Conservation (phyloP, 129 eudicot genomes). For the Artemisia argyi region DNA sequence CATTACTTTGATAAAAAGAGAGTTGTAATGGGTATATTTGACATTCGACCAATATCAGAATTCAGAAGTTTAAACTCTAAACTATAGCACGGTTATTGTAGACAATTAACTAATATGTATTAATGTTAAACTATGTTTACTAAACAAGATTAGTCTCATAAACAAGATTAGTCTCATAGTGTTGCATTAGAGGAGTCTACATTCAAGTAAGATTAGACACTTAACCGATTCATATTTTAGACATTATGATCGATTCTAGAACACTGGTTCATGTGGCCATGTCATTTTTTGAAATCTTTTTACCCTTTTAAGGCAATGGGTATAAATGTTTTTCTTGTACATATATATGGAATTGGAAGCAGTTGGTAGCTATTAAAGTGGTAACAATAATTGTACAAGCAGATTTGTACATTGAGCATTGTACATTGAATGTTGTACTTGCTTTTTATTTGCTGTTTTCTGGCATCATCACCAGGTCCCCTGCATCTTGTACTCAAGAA, state of each 20-base stretch:
- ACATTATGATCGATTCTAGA: background rate
- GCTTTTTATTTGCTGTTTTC: slow-evolving; percentile 1
- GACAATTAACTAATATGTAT: background rate
- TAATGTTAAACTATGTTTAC: background rate
- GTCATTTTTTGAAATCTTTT: slow-evolving; percentile 4
- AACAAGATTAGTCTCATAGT: background rate
- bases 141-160: background rate
- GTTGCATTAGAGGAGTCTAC: background rate
- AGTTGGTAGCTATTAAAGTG: background rate
- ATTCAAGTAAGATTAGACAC: background rate
- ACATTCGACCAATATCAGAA: too few relatives aligned
- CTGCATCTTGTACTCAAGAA: background rate
- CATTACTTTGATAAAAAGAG: too few relatives aligned
- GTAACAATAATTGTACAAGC: background rate
- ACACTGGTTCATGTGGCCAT: background rate
- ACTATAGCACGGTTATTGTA: too few relatives aligned
- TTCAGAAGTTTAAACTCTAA: too few relatives aligned
- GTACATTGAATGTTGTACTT: slow-evolving; percentile 19
- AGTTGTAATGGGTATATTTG: too few relatives aligned
- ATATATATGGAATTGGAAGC: background rate
- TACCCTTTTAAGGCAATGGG: slow-evolving; percentile 9
- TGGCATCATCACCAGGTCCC: slow-evolving; percentile 7
- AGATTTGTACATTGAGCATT: slow-evolving; percentile 2
- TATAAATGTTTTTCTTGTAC: slow-evolving; percentile 20
- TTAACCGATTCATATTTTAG: slow-evolving; percentile 3